A percentile compares a stretch with the other conserved stretches of the same genome.
Conservation (phyloP, 768 basidiomycete species). For the Neoboletus magnificus region DNA sequence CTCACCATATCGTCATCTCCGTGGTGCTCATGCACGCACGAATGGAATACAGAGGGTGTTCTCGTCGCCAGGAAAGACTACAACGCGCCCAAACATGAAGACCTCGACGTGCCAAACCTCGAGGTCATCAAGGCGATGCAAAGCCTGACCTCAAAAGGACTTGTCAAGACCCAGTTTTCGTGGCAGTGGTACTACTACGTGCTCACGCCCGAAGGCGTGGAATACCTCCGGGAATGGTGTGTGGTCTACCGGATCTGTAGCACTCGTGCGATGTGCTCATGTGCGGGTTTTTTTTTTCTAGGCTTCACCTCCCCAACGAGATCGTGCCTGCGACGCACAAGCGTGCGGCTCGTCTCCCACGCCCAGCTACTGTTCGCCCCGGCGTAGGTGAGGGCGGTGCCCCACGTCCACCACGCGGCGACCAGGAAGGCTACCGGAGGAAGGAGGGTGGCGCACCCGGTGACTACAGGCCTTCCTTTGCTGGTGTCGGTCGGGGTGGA, state of each 20-base stretch:
- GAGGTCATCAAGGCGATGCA: constrained; percentile 71
- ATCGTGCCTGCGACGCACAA: constrained; percentile 98
- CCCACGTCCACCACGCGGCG: constrained; percentile 85
- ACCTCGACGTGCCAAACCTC: constrained; percentile 69
- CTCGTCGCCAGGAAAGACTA: constrained; percentile 99
- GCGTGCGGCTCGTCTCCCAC: constrained; percentile 85
- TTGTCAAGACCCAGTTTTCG: constrained; percentile 98
- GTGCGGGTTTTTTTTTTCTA: constrained; percentile 24
- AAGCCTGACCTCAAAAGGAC: constrained; percentile 70
- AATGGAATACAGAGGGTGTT: constrained; percentile 74
- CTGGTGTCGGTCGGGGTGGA: constrained; percentile 85
- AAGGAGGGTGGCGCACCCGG: constrained; percentile 86
- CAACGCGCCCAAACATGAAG: constrained; percentile 96
- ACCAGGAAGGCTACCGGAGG: constrained; percentile 86
- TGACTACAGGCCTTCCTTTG: constrained; percentile 86
- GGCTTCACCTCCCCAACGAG: constrained; percentile 91
- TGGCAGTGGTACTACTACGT: constrained; percentile 99
- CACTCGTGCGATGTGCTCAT: background rate
- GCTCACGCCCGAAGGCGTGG: constrained; percentile 95
- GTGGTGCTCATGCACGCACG: background rate
- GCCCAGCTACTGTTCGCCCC: constrained; percentile 71
- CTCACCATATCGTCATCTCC: background rate
- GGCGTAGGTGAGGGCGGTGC: constrained; percentile 73
- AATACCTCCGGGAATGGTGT: constrained; percentile 90
- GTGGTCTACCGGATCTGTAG: constrained; percentile 3